Percentiles rank a stretch among this genome's conserved stretches.
phyloP scores from a whole-genome alignment of 208 protist species.

The Baffinella frigidus region DNA sequence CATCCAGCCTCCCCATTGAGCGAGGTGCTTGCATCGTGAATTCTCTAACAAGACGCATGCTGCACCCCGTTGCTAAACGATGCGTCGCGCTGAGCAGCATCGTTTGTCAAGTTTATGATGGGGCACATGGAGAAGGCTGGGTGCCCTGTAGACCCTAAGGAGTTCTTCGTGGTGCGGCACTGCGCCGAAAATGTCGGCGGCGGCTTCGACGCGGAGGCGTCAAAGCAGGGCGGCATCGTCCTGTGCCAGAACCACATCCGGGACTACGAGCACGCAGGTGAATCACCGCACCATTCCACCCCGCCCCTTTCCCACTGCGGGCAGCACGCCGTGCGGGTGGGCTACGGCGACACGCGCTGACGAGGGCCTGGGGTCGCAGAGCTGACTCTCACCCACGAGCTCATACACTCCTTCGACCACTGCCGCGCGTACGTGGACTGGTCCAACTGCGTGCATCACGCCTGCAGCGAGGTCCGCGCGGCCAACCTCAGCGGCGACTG shows the following conservation, averaged over 20 bases:
- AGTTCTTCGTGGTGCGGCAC: constrained; percentile 52
- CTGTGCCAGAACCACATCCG: constrained; percentile 56
- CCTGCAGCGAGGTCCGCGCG: constrained; percentile 69
- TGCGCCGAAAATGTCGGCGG: constrained; percentile 56
- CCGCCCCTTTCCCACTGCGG: too few species aligned
- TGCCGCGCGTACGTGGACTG: constrained; percentile 69
- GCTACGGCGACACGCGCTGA: neutral
- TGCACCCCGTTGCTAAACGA: too few species aligned
- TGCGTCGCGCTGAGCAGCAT: neutral
- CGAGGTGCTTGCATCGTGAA: too few species aligned
- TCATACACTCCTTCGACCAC: constrained; percentile 69
- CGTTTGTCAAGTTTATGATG: constrained; percentile 63
- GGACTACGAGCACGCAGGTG: constrained; percentile 44
- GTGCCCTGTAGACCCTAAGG: neutral
- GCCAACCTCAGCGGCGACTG: constrained; percentile 70
- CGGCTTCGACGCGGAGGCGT: constrained; percentile 26
- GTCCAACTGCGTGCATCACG: constrained; percentile 70
- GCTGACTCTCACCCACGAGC: constrained; percentile 66
- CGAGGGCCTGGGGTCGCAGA: neutral
- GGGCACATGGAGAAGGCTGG: constrained; percentile 50
- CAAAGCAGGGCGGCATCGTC: constrained; percentile 37
- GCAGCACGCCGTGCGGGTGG: too few species aligned
- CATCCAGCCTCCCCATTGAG: too few species aligned
- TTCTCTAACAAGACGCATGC: too few species aligned
- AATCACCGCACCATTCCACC: too few species aligned